Conservation (phyloP, 2,329 filamentous ascomycete species). For the Leptographium flavum region DNA sequence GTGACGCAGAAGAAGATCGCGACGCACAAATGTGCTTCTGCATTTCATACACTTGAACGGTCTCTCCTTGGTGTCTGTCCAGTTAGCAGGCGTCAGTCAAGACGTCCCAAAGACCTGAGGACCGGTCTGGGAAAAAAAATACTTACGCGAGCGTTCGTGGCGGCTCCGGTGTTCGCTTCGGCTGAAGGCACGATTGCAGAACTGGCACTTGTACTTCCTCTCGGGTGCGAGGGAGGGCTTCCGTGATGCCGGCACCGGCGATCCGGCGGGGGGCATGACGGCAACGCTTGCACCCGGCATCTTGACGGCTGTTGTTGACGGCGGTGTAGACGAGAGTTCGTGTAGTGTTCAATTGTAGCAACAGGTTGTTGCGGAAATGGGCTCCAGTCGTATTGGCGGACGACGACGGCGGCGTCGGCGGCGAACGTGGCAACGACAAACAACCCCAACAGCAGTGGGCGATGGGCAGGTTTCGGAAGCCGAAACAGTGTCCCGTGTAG, state of each 20-base stretch:
- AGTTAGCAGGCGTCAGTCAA: too few species aligned
- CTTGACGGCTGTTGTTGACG: constrained; percentile 23
- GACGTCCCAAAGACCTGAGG: neutral
- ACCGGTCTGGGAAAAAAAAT: neutral
- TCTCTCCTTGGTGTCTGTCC: constrained; percentile 86
- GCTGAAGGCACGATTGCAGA: constrained; percentile 94
- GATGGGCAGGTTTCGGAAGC: constrained; percentile 18
- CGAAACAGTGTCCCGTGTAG: constrained; percentile 22
- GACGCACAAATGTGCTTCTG: constrained; percentile 92
- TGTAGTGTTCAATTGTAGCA: neutral
- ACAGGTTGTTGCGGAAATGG: neutral
- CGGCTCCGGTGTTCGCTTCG: constrained; percentile 92
- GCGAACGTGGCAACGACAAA: constrained; percentile 13
- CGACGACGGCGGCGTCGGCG: constrained; percentile 14
- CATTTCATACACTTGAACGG: constrained; percentile 99
- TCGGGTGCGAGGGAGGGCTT: constrained; percentile 70
- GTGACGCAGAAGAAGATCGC: constrained; percentile 89
- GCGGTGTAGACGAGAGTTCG: neutral
- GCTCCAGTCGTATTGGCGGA: constrained; percentile 2
- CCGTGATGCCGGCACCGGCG: constrained; percentile 57
- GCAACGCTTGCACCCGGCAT: constrained; percentile 62
- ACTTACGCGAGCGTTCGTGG: constrained; percentile 97
- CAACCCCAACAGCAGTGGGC: constrained; percentile 7
- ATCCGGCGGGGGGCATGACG: constrained; percentile 45
- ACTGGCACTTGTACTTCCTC: constrained; percentile 99